These are phyloP conservation scores for Cyclotella kingstonii DNA, from an alignment of 108 stramenopile genomes.

Conservation along the genomic window DNA sequence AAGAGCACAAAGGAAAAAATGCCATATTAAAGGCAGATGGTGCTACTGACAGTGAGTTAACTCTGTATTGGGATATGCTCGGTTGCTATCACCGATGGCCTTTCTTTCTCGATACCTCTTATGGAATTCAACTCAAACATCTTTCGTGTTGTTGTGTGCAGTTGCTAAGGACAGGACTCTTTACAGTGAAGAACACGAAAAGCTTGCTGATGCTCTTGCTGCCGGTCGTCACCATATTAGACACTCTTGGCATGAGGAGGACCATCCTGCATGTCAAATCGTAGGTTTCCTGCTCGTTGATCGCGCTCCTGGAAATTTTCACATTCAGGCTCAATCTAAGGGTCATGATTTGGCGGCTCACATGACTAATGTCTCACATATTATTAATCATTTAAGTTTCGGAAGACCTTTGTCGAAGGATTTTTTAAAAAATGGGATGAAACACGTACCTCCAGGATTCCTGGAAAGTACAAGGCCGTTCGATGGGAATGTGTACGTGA, in stretches of 20 bases:
- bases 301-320: constrained; percentile 97
- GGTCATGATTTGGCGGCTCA: constrained; percentile 88
- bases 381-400: constrained; percentile 83
- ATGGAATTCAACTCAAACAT: background rate
- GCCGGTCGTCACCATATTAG: constrained; percentile 31
- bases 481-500: constrained; percentile 88
- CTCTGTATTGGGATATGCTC: background rate
- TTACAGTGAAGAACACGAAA: constrained; percentile 29
- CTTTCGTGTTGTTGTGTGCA: background rate
- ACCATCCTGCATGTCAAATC: constrained; percentile 86
- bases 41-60: constrained; percentile 28
- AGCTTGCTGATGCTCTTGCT: constrained; percentile 30
- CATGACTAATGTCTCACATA: constrained; percentile 90
- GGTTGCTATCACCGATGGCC: background rate
- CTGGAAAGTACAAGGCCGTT: constrained; percentile 58
- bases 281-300: constrained; percentile 79
- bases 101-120: background rate
- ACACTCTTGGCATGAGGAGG: constrained; percentile 49
- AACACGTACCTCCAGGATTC: constrained; percentile 54
- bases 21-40: constrained; percentile 30
- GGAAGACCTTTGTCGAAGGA: constrained; percentile 62
- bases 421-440: constrained; percentile 31
- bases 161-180: constrained; percentile 30
- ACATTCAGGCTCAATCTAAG: constrained; percentile 86
- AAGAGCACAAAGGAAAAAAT: constrained; percentile 51